phyloP scores from a whole-genome alignment of 2,329 filamentous ascomycete genomes.

The Penicillium sp. region DNA sequence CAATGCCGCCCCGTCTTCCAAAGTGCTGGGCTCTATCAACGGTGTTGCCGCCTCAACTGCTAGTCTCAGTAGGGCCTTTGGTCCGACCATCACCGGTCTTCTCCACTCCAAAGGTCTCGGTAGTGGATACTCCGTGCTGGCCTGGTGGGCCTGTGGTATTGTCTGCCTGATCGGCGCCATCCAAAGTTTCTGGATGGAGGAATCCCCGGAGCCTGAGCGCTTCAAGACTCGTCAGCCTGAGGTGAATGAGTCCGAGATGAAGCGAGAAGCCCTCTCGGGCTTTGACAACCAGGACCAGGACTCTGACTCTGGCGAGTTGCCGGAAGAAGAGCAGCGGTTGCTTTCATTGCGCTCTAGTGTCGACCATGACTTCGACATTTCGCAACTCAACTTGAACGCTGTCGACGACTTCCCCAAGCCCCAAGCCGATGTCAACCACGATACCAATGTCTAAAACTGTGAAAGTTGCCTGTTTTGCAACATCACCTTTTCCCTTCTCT shows the following conservation, averaged over 20 bases:
- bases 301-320: constrained; percentile 15
- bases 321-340: constrained; percentile 30
- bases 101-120: constrained; percentile 73
- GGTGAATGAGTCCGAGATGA: constrained; percentile 23
- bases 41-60: constrained; percentile 85
- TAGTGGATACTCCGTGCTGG: constrained; percentile 73
- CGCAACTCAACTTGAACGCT: constrained; percentile 20
- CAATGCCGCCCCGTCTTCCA: constrained; percentile 74
- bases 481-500: constrained; percentile 1
- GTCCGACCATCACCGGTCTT: constrained; percentile 76
- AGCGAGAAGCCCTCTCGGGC: constrained; percentile 20
- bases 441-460: constrained; percentile 7
- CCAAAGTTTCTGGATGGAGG: constrained; percentile 66
- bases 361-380: constrained; percentile 26
- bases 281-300: constrained; percentile 18
- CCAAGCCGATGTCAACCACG: constrained; percentile 7
- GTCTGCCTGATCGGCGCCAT: constrained; percentile 67
- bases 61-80: constrained; percentile 77
- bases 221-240: constrained; percentile 28
- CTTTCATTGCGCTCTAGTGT: constrained; percentile 32
- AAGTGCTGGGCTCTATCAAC: constrained; percentile 83
- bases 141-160: constrained; percentile 83
- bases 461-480: background rate
- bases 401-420: constrained; percentile 9
- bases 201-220: constrained; percentile 42